phyloP scores from a whole-genome alignment of 1,284 basidiomycete species.

The Boletus sp. region DNA sequence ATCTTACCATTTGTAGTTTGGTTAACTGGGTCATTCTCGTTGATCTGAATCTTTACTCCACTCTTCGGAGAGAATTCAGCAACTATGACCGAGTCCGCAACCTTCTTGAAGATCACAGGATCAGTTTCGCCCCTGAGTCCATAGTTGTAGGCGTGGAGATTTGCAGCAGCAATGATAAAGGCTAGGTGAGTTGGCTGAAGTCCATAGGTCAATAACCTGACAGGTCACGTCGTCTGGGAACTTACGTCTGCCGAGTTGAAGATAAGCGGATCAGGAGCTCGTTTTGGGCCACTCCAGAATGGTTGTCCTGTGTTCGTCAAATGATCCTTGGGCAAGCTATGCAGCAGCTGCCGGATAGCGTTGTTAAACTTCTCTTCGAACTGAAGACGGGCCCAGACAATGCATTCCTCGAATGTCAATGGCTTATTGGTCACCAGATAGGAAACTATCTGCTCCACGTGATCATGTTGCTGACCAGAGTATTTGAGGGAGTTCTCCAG shows the following conservation, averaged over 20 bases:
- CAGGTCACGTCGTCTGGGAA: conserved; percentile 8
- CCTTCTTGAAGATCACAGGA: conserved; percentile 76
- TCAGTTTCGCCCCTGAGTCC: conserved; percentile 92
- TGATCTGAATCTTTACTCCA: conserved; percentile 94
- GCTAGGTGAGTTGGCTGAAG: conserved; percentile 79
- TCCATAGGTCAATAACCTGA: conserved; percentile 8
- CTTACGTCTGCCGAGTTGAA: conserved; percentile 88
- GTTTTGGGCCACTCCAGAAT: conserved; percentile 98
- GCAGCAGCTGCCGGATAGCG: conserved; percentile 90
- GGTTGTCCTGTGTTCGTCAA: conserved; percentile 88
- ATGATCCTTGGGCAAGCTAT: conserved; percentile 93
- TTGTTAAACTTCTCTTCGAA: conserved; percentile 97
- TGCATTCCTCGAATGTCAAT: conserved; percentile 95
- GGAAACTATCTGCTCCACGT: conserved; percentile 87
- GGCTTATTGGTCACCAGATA: conserved; percentile 94
- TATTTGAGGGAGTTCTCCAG: conserved; percentile 89
- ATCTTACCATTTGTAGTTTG: conserved; percentile 45
- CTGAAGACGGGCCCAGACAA: conserved; percentile 94
- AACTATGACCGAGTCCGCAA: conserved; percentile 82
- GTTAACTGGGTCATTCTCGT: conserved; percentile 85
- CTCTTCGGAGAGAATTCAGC: conserved; percentile 94
- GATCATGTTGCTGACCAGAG: conserved; percentile 87
- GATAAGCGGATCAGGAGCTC: conserved; percentile 89
- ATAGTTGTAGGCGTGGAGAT: conserved; percentile 98
- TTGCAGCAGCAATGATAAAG: conserved; percentile 93